Conservation (phyloP, 2,329 filamentous ascomycete genomes). For the Cryphonectria radicalis region DNA sequence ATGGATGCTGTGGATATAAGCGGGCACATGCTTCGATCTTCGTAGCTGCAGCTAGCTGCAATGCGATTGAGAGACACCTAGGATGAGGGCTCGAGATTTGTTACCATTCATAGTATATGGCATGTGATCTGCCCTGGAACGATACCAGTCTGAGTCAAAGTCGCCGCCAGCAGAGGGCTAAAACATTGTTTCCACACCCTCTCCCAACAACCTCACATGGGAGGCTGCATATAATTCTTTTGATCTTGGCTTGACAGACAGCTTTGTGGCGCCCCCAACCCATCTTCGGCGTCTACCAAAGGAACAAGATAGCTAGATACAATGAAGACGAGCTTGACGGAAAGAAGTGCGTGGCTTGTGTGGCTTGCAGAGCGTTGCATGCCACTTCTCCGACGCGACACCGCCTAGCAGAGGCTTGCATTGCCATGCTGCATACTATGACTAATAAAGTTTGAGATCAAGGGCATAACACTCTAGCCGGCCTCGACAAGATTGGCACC, state of each 20-base stretch:
- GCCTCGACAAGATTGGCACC: not conserved
- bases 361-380: slow-evolving; percentile 27
- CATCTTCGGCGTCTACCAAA: not conserved
- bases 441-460: too few relatives aligned
- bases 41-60: not conserved
- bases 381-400: not conserved
- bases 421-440: not conserved
- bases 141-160: not conserved
- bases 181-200: not conserved
- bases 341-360: slow-evolving; percentile 7
- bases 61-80: not conserved
- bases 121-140: not conserved
- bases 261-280: not conserved
- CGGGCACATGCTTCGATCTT: not conserved
- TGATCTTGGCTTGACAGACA: not conserved
- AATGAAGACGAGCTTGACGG: not conserved
- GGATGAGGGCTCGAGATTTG: not conserved
- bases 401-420: not conserved
- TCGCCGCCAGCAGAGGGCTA: not conserved
- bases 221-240: not conserved
- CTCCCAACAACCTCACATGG: not conserved
- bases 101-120: not conserved
- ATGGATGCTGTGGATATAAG: not conserved
- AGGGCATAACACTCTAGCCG: not conserved
- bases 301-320: not conserved